phyloP scores from a whole-genome alignment of 768 basidiomycete species.

The Suillus placidus region DNA sequence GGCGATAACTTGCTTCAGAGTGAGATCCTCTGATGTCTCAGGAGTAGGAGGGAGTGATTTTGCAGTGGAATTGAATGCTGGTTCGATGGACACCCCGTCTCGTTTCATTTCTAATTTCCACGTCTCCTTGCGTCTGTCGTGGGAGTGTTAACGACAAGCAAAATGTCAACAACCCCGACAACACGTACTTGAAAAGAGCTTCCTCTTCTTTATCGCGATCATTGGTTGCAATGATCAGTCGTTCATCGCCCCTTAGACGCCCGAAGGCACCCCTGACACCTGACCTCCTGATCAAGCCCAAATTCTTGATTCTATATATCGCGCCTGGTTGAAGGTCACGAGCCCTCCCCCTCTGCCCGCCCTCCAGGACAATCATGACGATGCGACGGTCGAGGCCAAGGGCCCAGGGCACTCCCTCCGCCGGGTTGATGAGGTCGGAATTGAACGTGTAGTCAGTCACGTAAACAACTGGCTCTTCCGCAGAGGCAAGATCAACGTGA shows the following conservation, averaged over 20 bases:
- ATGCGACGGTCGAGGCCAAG: conserved; percentile 47
- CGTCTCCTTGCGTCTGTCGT: conserved; percentile 36
- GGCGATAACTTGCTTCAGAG: no score
- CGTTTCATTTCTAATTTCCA: conserved; percentile 29
- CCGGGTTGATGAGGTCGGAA: conserved; percentile 39
- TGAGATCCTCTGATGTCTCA: conserved; percentile 10
- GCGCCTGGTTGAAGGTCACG: conserved; percentile 42
- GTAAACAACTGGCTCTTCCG: conserved; percentile 45
- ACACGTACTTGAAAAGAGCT: conserved; percentile 16
- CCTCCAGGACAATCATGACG: conserved; percentile 52
- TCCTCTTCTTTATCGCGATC: conserved; percentile 24
- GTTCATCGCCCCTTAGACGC: conserved; percentile 31
- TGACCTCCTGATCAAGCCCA: conserved; percentile 47
- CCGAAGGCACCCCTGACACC: conserved; percentile 21
- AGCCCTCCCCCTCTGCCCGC: conserved; percentile 46
- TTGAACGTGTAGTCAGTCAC: conserved; percentile 70
- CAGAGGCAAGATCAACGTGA: conserved; percentile 38
- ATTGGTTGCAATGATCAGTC: conserved; percentile 20
- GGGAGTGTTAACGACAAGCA: neutral
- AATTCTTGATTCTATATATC: conserved; percentile 50
- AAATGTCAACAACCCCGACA: neutral
- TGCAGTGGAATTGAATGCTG: neutral
- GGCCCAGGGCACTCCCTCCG: conserved; percentile 40
- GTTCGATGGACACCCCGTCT: conserved; percentile 9
- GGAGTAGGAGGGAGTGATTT: conserved; percentile 11